phyloP scores from a whole-genome alignment of 164 flowering plant genomes.

The Macadamia integrifolia region DNA sequence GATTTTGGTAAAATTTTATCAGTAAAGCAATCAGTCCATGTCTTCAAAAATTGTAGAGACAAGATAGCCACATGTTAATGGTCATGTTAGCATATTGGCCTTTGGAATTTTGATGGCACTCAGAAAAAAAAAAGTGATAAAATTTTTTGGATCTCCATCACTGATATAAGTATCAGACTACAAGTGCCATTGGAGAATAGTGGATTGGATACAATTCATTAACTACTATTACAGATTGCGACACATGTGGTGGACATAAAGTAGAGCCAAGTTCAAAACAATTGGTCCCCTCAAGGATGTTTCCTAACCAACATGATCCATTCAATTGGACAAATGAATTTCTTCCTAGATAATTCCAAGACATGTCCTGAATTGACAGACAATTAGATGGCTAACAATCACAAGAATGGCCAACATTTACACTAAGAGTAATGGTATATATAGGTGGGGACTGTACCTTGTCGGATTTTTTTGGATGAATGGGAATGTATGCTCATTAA shows the following conservation, averaged over 20 bases:
- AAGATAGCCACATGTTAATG: neutral
- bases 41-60: neutral
- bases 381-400: too few relatives aligned
- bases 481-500: neutral
- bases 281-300: neutral
- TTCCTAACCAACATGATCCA: neutral
- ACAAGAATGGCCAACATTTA: too few relatives aligned
- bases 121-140: neutral
- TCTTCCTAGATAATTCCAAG: neutral
- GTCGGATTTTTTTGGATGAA: neutral
- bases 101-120: neutral
- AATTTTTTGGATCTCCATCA: neutral
- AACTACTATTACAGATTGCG: too few relatives aligned
- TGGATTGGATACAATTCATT: too few relatives aligned
- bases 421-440: too few relatives aligned
- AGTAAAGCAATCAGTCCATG: constrained; percentile 1
- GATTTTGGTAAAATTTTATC: constrained; percentile 4
- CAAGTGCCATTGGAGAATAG: too few relatives aligned
- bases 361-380: constrained; percentile 44
- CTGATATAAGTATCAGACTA: neutral
- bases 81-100: too few relatives aligned
- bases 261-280: neutral
- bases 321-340: neutral
- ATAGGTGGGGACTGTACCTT: constrained; percentile 84
- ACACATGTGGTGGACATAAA: too few relatives aligned